These are phyloP conservation scores for Suhomyces maxii DNA, from an alignment of 1,139 yeast species.

Conservation along the genomic window DNA sequence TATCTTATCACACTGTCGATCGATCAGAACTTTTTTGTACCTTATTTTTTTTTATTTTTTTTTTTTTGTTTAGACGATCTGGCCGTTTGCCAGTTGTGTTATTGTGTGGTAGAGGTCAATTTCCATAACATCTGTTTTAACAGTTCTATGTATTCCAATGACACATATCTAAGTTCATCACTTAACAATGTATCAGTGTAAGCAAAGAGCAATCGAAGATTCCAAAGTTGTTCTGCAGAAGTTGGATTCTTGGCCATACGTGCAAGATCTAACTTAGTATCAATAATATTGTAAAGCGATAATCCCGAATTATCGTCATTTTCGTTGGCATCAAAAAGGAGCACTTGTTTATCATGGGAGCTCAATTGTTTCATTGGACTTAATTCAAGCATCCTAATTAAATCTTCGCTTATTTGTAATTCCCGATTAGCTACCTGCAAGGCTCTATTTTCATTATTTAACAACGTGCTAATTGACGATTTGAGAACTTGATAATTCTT, in stretches of 20 bases:
- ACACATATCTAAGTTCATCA: conserved; percentile 40
- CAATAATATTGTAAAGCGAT: conserved; percentile 50
- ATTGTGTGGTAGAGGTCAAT: conserved; percentile 1
- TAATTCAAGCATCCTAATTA: conserved; percentile 24
- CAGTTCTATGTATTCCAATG: conserved; percentile 51
- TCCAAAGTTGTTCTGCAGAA: conserved; percentile 62
- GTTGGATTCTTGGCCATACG: conserved; percentile 46
- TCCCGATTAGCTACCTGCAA: conserved; percentile 34
- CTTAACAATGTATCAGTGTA: conserved; percentile 50
- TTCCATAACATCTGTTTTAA: conserved; percentile 49
- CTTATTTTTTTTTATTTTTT: no score
- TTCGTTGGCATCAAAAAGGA: conserved; percentile 31
- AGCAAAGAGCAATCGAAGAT: conserved; percentile 61
- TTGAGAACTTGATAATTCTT: conserved; percentile 43
- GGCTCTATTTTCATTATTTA: conserved; percentile 33
- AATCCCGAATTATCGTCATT: conserved; percentile 21
- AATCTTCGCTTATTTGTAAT: conserved; percentile 25
- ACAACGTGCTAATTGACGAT: conserved; percentile 36
- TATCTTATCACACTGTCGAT: no score
- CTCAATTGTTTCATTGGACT: conserved; percentile 27
- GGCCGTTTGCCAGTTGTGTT: not conserved
- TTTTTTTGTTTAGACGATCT: no score
- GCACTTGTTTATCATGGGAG: conserved; percentile 36
- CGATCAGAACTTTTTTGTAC: no score
- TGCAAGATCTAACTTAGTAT: conserved; percentile 55